Evolutionary conservation across 768 basidiomycete species (phyloP), one percentile per base, ranked within the genome.

Genomic region (Roridomyces roridus): DNA sequence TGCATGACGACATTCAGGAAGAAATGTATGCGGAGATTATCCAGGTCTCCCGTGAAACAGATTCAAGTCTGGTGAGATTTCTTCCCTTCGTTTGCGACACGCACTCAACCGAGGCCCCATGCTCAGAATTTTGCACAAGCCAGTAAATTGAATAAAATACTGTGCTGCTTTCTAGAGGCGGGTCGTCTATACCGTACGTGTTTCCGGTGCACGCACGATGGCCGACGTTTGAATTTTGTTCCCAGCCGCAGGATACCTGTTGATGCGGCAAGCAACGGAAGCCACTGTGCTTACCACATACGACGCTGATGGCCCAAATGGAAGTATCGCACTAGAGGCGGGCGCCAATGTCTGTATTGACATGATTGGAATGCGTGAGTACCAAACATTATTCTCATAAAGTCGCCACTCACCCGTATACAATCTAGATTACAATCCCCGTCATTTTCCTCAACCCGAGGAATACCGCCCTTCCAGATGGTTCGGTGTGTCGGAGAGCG

Each of bases 1-100:
- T 74, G 2, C 59, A 72, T 48, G 68, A 71, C 4, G 68, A 74
- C 20, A 63, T 69, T 40, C 75, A 77, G 58, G 65, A 74, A n/a
- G 67, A 67, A 57, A 62, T 71, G 10, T 67, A 67, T 52, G 56
- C 65, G 2, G 63, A 74, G 25, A 68, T 74, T 21, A 46, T 53
- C 23, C 28, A 48, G 23, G 62, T 67, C 21, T 50, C 67, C 37
- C 51, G 51, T n/a, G n/a, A n/a, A 7, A 29, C 25, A 11, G 45
- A 46, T 12, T 43, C 52, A n/a, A 51, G 56, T 29, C 52, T 61
- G 14, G 62, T 63, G 17, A 40, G 59, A 15, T 17, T 34, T 14
- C 15, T 5, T 2, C 8, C 12, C 23, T 20, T 23, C n/a, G n/a
- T n/a, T n/a, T n/a, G n/a, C n/a, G 15, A 43, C 7, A 5, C 42